These are phyloP conservation scores for Polygonum maritimum DNA, from an alignment of 148 eudicot genomes.

Conservation along the genomic window DNA sequence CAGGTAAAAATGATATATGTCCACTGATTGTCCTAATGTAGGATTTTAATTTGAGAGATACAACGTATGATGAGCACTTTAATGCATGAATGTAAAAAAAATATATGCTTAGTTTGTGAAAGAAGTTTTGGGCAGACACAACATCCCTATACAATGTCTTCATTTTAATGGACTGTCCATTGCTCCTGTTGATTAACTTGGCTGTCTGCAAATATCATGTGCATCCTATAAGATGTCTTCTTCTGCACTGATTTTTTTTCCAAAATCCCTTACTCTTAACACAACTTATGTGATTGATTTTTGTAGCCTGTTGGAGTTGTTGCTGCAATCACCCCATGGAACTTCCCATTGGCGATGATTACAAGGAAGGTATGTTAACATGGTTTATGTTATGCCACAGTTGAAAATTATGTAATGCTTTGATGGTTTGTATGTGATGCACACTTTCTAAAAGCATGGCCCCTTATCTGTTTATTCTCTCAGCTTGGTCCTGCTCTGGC, in stretches of 20 bases:
- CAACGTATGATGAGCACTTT: not conserved
- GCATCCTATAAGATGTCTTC: not conserved
- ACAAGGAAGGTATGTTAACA: conserved; percentile 67
- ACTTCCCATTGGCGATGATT: conserved; percentile 95
- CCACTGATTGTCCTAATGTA: not conserved
- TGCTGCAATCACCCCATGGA: conserved; percentile 94
- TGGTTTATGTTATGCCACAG: conserved; percentile 2
- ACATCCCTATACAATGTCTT: not conserved
- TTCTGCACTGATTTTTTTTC: not conserved
- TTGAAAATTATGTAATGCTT: not conserved
- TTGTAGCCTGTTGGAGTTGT: conserved; percentile 96
- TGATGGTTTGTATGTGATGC: not conserved
- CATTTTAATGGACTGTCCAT: not conserved
- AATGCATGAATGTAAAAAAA: not conserved
- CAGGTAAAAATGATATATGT: not conserved
- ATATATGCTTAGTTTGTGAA: not conserved
- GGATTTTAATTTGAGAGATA: not conserved
- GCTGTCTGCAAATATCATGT: not conserved
- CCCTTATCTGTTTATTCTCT: not conserved
- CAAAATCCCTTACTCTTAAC: not conserved
- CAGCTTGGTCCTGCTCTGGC: conserved; percentile 99
- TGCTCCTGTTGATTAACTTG: not conserved
- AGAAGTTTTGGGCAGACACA: not conserved
- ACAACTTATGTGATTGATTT: conserved; percentile 1
- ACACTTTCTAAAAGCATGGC: not conserved